Evolutionary conservation across 2,329 filamentous ascomycete species (phyloP), one percentile per base, ranked within the genome.

Genomic region (Leptosphaerulina australis): DNA sequence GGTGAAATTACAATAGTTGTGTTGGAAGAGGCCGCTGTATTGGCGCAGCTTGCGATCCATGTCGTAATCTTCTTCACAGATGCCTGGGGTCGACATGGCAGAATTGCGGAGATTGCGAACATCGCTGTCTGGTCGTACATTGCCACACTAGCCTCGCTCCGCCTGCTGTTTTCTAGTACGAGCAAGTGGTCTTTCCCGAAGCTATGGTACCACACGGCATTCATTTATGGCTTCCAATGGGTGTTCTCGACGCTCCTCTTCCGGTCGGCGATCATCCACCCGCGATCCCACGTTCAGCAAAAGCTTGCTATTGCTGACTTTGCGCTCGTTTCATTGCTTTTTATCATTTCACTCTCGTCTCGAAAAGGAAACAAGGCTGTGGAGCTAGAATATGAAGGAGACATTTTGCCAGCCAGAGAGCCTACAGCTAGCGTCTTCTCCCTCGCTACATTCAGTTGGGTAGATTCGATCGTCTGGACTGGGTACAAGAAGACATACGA

Each of bases 281-380:
- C 90, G 0, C 80, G 78, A 39, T 89, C 88, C 6, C 74, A 70
- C 44, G 71, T 85, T 29, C 78, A 84, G 3, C 81, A 88, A 67
- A 79, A 80, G 38, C 78, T 96, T 36, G 80, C 84, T 56, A 85
- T 91, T 55, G 74, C 83, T 51, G 86, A 95, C 63, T 97, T 97
- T 66, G 77, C 79, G 1, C 77, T 97, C 52, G 84, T 83, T 5
- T 87, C 88, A 0, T 69, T 96, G 10, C 81, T 99, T 10, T 86
- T 91, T 44, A 71, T 83, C 35, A 86, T 97, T 68, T 85, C 90
- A 33, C 74, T 95, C 48, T 88, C 86, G 41, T 95, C 91, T 55
- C 86, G 94, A 58, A 94, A 91, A 75, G 94, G 94, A 34, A 97
- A 97, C 73, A 94, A 91, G 73, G 85, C 88, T 3, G 89, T 99